A percentile compares a stretch with the other conserved stretches of the same genome.
phyloP scores from a whole-genome alignment of 2,329 filamentous ascomycete species.

The Pezicula rhizophila region DNA sequence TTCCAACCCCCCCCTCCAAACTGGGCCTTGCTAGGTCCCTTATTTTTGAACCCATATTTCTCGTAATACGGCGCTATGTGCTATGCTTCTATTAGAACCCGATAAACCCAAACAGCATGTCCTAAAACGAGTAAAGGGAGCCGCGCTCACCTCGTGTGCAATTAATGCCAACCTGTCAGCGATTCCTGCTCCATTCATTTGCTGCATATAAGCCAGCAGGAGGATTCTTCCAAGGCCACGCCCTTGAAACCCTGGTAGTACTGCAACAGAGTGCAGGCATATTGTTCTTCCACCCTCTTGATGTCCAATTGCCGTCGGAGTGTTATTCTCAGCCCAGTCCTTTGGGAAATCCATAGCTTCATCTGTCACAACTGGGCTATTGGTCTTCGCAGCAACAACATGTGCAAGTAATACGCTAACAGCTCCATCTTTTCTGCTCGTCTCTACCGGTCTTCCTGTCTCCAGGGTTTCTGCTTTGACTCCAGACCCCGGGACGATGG shows the following conservation, averaged over 20 bases:
- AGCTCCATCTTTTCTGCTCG: conserved; percentile 48
- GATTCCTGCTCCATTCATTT: conserved; percentile 63
- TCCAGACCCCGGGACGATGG: conserved; percentile 43
- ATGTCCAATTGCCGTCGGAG: conserved; percentile 54
- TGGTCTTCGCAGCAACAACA: conserved; percentile 68
- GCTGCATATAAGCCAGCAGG: conserved; percentile 70
- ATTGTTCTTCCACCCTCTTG: conserved; percentile 68
- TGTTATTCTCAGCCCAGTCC: conserved; percentile 51
- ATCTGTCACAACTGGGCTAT: conserved; percentile 60
- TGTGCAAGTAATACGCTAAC: conserved; percentile 67
- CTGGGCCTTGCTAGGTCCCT: conserved; percentile 61
- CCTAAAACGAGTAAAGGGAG: conserved; percentile 2
- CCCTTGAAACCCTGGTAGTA: conserved; percentile 68
- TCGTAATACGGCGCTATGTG: conserved; percentile 70
- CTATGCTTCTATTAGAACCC: conserved; percentile 26
- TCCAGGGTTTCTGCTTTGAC: conserved; percentile 47
- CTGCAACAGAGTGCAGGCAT: conserved; percentile 75
- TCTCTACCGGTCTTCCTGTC: conserved; percentile 52
- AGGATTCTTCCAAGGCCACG: conserved; percentile 69
- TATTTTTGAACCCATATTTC: conserved; percentile 64
- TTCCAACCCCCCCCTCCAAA: conserved; percentile 79
- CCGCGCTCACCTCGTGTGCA: conserved; percentile 56
- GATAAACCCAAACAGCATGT: not conserved
- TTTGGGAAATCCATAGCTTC: conserved; percentile 68
- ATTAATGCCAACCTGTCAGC: conserved; percentile 71